These are phyloP conservation scores for Boletus sp. DNA, from an alignment of 1,284 basidiomycete genomes.

Conservation along the genomic window DNA sequence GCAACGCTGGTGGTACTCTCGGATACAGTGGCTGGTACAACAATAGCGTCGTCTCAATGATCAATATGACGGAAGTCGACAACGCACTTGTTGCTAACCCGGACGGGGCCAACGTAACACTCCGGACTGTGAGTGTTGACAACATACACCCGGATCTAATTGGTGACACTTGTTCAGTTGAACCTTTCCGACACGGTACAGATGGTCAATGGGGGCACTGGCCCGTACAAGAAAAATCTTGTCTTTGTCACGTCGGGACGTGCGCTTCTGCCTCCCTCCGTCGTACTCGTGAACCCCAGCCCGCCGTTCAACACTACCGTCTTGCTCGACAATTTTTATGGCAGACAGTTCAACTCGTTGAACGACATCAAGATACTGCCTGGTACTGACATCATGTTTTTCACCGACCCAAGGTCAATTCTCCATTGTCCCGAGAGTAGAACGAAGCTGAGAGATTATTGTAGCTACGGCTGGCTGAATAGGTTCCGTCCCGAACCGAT, in stretches of 20 bases:
- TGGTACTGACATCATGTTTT: slow-evolving; percentile 56
- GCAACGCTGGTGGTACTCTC: slow-evolving; percentile 43
- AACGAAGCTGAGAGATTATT: not conserved
- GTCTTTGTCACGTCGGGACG: slow-evolving; percentile 68
- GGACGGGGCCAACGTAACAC: slow-evolving; percentile 49
- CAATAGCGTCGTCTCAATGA: slow-evolving; percentile 44
- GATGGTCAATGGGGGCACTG: slow-evolving; percentile 76
- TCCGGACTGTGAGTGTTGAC: slow-evolving; percentile 44
- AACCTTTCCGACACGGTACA: slow-evolving; percentile 46
- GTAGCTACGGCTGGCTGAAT: slow-evolving; percentile 60
- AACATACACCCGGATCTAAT: not conserved
- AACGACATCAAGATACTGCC: slow-evolving; percentile 78
- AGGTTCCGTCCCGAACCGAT: slow-evolving; percentile 62
- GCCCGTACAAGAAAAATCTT: slow-evolving; percentile 59
- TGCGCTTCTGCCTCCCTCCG: slow-evolving; percentile 55
- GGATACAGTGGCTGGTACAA: slow-evolving; percentile 42
- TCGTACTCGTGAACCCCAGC: slow-evolving; percentile 62
- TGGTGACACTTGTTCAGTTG: slow-evolving; percentile 33
- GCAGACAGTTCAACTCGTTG: slow-evolving; percentile 77
- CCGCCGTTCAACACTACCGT: slow-evolving; percentile 61
- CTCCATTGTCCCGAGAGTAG: too few relatives aligned
- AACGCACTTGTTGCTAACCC: slow-evolving; percentile 33
- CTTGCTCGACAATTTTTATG: slow-evolving; percentile 67
- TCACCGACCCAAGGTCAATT: slow-evolving; percentile 60
- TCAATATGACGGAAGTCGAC: slow-evolving; percentile 44